A percentile compares a stretch with the other conserved stretches of the same genome.
Evolutionary conservation across 2,329 filamentous ascomycete species (phyloP).

Genomic region (Fusarium guadeloupense): DNA sequence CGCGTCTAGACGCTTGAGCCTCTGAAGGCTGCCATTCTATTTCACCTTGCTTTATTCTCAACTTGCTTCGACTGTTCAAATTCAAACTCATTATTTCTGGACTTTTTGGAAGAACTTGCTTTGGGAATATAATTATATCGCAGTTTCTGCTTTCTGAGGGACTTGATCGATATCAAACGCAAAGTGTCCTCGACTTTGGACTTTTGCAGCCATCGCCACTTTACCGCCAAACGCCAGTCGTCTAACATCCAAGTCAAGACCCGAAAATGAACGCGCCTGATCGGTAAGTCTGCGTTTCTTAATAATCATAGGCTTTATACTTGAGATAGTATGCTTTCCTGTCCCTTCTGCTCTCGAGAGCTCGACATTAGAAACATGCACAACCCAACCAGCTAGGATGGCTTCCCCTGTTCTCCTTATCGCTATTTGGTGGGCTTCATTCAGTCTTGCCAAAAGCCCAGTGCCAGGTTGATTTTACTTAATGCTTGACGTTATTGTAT

Average conservation of each 20-base stretch:
- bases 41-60: slow-evolving; percentile 26
- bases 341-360: not conserved
- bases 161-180: not conserved
- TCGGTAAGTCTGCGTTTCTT: slow-evolving; percentile 53
- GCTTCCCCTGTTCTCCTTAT: not conserved
- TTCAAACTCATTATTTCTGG: slow-evolving; percentile 9
- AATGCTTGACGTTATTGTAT: not conserved
- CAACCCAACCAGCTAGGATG: not conserved
- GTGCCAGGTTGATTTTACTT: not conserved
- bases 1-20: slow-evolving; percentile 17
- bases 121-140: not conserved
- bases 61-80: slow-evolving; percentile 3
- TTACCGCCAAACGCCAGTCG: slow-evolving; percentile 30
- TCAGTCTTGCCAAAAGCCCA: not conserved
- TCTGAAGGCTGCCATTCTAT: slow-evolving; percentile 20
- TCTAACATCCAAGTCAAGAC: slow-evolving; percentile 3
- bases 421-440: not conserved
- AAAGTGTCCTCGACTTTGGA: not conserved
- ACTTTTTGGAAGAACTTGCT: not conserved
- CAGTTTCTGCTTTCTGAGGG: not conserved
- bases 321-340: not conserved
- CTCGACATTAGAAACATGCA: not conserved
- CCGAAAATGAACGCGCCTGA: slow-evolving; percentile 65
- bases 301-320: not conserved
- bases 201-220: slow-evolving; percentile 25